Conservation (phyloP, 768 basidiomycete species). For the Pisolithus orientalis region DNA sequence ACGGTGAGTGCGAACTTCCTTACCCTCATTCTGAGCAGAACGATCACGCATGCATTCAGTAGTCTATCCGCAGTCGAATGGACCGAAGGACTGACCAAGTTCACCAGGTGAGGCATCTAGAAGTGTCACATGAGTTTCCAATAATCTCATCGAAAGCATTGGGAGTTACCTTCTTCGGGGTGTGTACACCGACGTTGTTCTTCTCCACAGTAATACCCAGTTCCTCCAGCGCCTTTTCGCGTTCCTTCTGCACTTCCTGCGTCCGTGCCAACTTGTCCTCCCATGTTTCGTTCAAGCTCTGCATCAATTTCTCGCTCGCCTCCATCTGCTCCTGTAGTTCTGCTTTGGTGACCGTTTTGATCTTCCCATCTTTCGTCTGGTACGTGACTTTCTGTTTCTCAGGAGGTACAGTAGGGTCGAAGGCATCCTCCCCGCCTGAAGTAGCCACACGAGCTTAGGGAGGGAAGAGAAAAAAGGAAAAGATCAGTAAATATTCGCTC, state of each 20-base stretch:
- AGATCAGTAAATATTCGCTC: too few species aligned
- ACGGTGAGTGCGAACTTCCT: slow-evolving; percentile 10
- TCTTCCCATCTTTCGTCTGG: slow-evolving; percentile 84
- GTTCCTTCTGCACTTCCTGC: slow-evolving; percentile 91
- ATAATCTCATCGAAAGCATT: slow-evolving; percentile 4
- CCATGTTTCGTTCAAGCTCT: slow-evolving; percentile 92
- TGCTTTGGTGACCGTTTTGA: slow-evolving; percentile 95
- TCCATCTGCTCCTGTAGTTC: slow-evolving; percentile 97
- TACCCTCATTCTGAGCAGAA: slow-evolving; percentile 61
- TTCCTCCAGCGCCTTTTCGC: slow-evolving; percentile 96
- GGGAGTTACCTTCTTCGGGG: slow-evolving; percentile 77
- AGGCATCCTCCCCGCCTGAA: slow-evolving; percentile 64
- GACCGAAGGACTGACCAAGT: slow-evolving; percentile 57
- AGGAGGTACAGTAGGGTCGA: slow-evolving; percentile 84
- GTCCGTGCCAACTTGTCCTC: slow-evolving; percentile 90
- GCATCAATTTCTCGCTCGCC: slow-evolving; percentile 91
- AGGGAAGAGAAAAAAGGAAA: neutral
- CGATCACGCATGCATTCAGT: slow-evolving; percentile 8
- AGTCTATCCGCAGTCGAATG: neutral
- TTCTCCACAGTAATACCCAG: slow-evolving; percentile 97
- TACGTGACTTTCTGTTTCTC: slow-evolving; percentile 95
- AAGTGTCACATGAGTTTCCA: slow-evolving; percentile 7
- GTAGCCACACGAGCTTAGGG: slow-evolving; percentile 68
- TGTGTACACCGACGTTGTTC: slow-evolving; percentile 93
- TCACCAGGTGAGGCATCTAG: slow-evolving; percentile 91